These are phyloP conservation scores for Metschnikowia dekortorum DNA, from an alignment of 805 yeast species.

Conservation along the genomic window DNA sequence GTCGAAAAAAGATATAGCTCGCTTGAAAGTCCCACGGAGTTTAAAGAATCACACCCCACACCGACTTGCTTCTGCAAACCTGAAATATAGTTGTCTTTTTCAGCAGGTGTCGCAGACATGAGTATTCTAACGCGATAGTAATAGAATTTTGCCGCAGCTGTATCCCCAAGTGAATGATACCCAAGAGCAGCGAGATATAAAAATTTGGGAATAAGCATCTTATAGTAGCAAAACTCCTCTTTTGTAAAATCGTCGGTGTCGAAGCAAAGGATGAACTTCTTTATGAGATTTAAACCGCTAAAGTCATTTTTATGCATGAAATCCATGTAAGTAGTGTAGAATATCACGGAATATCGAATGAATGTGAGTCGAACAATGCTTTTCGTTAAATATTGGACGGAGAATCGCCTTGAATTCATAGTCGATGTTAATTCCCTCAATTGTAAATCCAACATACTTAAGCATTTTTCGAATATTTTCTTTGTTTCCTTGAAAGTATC, in stretches of 20 bases:
- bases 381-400: conserved; percentile 8
- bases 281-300: conserved; percentile 20
- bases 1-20: conserved; percentile 29
- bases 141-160: conserved; percentile 36
- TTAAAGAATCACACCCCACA: conserved; percentile 21
- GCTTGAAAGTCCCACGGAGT: conserved; percentile 17
- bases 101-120: neutral
- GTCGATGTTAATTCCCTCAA: conserved; percentile 7
- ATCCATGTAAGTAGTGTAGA: conserved; percentile 35
- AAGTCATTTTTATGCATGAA: conserved; percentile 27
- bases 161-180: conserved; percentile 34
- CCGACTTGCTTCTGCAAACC: conserved; percentile 16
- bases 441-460: conserved; percentile 10
- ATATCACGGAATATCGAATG: conserved; percentile 20
- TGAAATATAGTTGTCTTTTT: neutral
- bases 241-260: conserved; percentile 32
- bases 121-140: conserved; percentile 30
- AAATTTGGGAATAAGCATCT: conserved; percentile 32
- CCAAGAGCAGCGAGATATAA: conserved; percentile 38
- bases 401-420: conserved; percentile 2
- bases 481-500: conserved; percentile 28
- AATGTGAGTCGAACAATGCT: conserved; percentile 25
- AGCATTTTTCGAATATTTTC: conserved; percentile 36
- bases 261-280: conserved; percentile 33
- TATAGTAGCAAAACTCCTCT: conserved; percentile 37